Base-by-base conservation (phyloP, 768 basidiomycete species). In the Lentinus brumalis region DNA sequence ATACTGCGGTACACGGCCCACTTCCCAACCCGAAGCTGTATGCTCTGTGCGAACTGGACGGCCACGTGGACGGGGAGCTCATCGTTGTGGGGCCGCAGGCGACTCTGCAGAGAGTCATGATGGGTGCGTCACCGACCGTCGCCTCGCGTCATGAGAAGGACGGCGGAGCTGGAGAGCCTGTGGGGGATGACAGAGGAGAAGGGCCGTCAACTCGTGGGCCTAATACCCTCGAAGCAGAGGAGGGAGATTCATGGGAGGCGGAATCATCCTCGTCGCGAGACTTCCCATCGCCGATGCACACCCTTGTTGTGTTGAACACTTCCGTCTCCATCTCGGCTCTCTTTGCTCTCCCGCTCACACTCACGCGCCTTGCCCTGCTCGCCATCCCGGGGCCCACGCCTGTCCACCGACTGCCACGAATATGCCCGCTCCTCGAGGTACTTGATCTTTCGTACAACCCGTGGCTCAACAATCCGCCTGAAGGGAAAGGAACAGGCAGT, bases 401-500 rank as follows among this genome's bases (percentile, higher is more conserved):
- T 2, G 67, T 92, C 18, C 80, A 85, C 62, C 78, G 85, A 61
- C 73, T 92, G 40, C 83, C 88, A 0, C 74, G 71, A 11, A 68
- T 81, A 14, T 88, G 86, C 63, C 90, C 89, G 0, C 70, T 86
- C n/a, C 74, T 92, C 30, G 74, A 81, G 21, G 67, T 86, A 29
- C 71, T 91, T 38, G 89, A 91, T 68, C 70, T 92, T 50, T 92
- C 90, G 0, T 89, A 81, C 69, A 91, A 91, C 52, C 40, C 54
- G 5, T 84, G 83, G 83, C 66, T 84, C 29, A 60, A 57, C 32
- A 53, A 61, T 15, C 55, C 54, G 16, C 41, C 56, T 1, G 62
- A 53, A 9, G 66, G 57, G 14, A 40, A 50, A 42, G 50, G 45
- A 15, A 39, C 68, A 10, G 69, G 65, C 21, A 76, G 76, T 21